Evolutionary conservation across 352 stramenopile species (phyloP), one percentile per base, ranked within the genome.

Genomic region (Hyaloperonospora brassicae): DNA sequence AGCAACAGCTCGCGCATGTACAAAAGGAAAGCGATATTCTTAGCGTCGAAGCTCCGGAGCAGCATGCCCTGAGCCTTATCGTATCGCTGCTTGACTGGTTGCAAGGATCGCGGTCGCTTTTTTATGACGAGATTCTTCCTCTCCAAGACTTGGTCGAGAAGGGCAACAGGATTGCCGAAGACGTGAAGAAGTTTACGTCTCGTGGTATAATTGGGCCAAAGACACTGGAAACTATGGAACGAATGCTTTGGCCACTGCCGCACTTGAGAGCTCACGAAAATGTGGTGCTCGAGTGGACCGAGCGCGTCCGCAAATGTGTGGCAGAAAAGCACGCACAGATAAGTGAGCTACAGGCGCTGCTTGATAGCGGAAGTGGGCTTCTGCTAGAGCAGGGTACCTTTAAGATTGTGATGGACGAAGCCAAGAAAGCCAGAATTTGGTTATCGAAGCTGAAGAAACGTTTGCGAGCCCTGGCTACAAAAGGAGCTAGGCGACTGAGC

Each of bases 401-500:
- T 49, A 85, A 87, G 36, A 52, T 83, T 42, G 70, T 95, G 14
- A 70, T 89, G 64, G 76, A 91, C 30, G 84, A 95, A 62, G 65
- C 86, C 8, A 91, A 85, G 60, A 85, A 84, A 39, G 77, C 77
- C 0, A 89, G 87, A 21, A 48, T 82, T 31, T 95, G 84, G 84
- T 73, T 95, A 0, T 70, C 73, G 0, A 95, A 95, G 61, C 49
- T 90, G 11, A 93, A 92, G 54, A 95, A 95, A 54, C 73, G 79
- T 14, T 53, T 91, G 25, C 86, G 85, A 34, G 65, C 68, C 39
- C 49, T 89, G n/a, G 77, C 86, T 48, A 79, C 70, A 7, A 92
- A 90, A 50, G 66, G 81, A 25, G 59, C 81, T n/a, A 68, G 52
- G 6, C 76, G 84, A 14, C 64, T 95, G 50, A 86, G 71, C 36